A percentile compares a stretch with the other conserved stretches of the same genome.
Evolutionary conservation across 768 basidiomycete species (phyloP).

Genomic region (Peribolospora baueri): DNA sequence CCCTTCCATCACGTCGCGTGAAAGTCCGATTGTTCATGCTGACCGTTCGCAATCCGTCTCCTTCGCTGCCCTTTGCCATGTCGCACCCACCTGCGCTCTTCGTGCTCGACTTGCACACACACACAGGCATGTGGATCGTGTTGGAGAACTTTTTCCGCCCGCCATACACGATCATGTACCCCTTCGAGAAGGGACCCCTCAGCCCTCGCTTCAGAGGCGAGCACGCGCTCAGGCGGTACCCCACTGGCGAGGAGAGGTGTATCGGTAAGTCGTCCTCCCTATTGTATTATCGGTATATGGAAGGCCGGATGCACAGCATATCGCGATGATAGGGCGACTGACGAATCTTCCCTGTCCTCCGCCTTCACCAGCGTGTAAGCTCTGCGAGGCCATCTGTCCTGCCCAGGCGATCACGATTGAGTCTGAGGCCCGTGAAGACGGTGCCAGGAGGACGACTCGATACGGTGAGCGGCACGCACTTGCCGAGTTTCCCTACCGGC

Average conservation of each 20-base stretch:
- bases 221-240: conserved; percentile 86
- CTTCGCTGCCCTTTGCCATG: neutral
- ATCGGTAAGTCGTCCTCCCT: conserved; percentile 41
- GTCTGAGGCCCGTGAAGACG: conserved; percentile 84
- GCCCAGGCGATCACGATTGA: conserved; percentile 99
- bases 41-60: neutral
- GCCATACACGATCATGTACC: conserved; percentile 72
- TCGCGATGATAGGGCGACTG: neutral
- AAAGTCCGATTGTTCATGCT: neutral
- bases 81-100: neutral
- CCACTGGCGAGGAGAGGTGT: conserved; percentile 93
- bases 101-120: neutral
- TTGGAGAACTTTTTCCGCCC: conserved; percentile 73
- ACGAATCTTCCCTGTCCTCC: neutral
- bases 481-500: neutral
- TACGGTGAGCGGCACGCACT: conserved; percentile 38
- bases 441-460: conserved; percentile 87
- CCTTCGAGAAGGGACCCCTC: conserved; percentile 73
- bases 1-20: neutral
- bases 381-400: conserved; percentile 97
- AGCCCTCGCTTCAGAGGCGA: conserved; percentile 97
- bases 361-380: conserved; percentile 54
- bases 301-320: neutral
- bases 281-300: neutral
- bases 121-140: conserved; percentile 89